A percentile compares a stretch with the other conserved stretches of the same genome.
Conservation (phyloP, 2,329 filamentous ascomycete genomes). For the Fusarium scirpi region DNA sequence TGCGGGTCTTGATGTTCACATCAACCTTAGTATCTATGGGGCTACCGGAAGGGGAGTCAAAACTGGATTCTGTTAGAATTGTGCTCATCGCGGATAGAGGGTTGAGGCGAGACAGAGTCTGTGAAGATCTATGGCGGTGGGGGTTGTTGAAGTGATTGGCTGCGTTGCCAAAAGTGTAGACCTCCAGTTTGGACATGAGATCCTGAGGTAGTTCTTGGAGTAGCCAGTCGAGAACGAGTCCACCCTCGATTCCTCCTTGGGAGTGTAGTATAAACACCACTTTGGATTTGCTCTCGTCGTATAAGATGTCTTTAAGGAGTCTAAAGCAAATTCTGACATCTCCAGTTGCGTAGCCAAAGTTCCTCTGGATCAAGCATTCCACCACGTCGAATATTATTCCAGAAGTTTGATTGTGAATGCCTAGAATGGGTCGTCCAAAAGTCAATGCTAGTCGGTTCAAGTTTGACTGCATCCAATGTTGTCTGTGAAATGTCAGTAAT, state of each 20-base stretch:
- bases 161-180: conserved; percentile 83
- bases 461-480: conserved; percentile 77
- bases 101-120: conserved; percentile 52
- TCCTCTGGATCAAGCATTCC: conserved; percentile 82
- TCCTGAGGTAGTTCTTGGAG: conserved; percentile 77
- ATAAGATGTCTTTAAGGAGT: conserved; percentile 72
- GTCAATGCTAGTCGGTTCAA: conserved; percentile 77
- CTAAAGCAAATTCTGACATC: conserved; percentile 74
- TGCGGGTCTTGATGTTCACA: conserved; percentile 21
- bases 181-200: conserved; percentile 75
- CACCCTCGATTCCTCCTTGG: conserved; percentile 80
- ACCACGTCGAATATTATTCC: conserved; percentile 82
- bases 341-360: conserved; percentile 76
- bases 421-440: conserved; percentile 77
- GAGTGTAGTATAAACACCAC: conserved; percentile 81
- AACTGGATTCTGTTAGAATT: conserved; percentile 53
- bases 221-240: conserved; percentile 81
- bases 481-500: conserved; percentile 50
- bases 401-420: conserved; percentile 80
- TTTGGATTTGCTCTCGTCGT: conserved; percentile 72
- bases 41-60: conserved; percentile 41
- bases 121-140: conserved; percentile 62
- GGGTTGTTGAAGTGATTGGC: conserved; percentile 88
- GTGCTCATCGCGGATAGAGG: conserved; percentile 53
- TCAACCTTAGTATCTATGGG: conserved; percentile 38